These are phyloP conservation scores for Solanum paucissectum DNA, from an alignment of 257 asterid genomes.

Conservation along the genomic window DNA sequence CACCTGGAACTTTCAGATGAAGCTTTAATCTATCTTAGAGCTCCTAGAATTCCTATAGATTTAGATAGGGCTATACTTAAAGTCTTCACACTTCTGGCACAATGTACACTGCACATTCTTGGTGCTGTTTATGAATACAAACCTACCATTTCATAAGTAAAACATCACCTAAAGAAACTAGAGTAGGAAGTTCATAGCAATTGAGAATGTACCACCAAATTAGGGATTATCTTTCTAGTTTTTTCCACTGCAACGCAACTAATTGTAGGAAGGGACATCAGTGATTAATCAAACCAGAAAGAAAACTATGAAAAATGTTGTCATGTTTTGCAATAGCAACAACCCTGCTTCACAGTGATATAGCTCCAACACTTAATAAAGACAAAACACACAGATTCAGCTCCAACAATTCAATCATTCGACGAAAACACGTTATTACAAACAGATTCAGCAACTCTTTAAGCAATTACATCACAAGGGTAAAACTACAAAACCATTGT, in stretches of 20 bases:
- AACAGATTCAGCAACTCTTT: not conserved
- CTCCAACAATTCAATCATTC: not conserved
- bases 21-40: not conserved
- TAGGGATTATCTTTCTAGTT: not conserved
- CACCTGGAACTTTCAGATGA: not conserved
- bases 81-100: not conserved
- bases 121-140: not conserved
- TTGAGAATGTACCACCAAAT: not conserved
- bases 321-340: not conserved
- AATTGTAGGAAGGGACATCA: not conserved
- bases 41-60: not conserved
- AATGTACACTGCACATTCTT: not conserved
- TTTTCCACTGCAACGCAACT: not conserved
- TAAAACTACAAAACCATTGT: not conserved
- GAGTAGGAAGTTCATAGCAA: not conserved
- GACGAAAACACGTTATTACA: not conserved
- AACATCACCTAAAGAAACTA: not conserved
- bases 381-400: too few relatives aligned
- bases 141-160: not conserved
- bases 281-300: not conserved
- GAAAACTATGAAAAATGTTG: not conserved
- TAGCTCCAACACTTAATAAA: not conserved
- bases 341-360: not conserved
- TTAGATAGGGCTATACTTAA: not conserved
- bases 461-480: not conserved